Evolutionary conservation across 371 early-diverging fungal species (phyloP).

Genomic region (Chytridiales sp.): DNA sequence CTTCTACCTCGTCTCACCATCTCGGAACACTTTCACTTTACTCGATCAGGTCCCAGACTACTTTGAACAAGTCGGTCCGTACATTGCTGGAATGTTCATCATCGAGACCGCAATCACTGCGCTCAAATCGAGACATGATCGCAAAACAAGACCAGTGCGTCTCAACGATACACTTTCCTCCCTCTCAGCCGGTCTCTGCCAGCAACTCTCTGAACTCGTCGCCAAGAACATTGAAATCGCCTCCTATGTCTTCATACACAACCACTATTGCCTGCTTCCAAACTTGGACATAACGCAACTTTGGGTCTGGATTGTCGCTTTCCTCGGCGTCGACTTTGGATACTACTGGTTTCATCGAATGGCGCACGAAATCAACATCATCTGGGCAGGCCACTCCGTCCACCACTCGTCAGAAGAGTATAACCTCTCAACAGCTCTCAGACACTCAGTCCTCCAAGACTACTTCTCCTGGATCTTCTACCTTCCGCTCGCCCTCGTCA

Average conservation of each 20-base stretch:
- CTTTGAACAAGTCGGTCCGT: no score
- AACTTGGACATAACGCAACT: slow-evolving; percentile 43
- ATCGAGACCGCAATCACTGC: no score
- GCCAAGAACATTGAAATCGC: slow-evolving; percentile 44
- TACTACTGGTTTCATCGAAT: slow-evolving; percentile 61
- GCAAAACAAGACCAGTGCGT: no score
- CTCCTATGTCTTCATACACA: slow-evolving; percentile 51
- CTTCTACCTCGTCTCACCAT: no score
- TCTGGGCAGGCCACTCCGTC: slow-evolving; percentile 54
- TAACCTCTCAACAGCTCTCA: slow-evolving; percentile 55
- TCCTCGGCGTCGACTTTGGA: slow-evolving; percentile 49
- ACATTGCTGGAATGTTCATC: no score
- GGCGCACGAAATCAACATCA: slow-evolving; percentile 58
- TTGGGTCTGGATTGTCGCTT: slow-evolving; percentile 53
- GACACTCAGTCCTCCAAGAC: slow-evolving; percentile 51
- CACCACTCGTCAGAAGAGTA: slow-evolving; percentile 51
- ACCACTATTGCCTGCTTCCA: slow-evolving; percentile 42
- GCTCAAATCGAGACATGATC: no score
- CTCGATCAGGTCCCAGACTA: no score
- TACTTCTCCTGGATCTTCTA: slow-evolving; percentile 41
- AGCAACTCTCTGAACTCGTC: slow-evolving; percentile 54
- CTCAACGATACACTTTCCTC: slow-evolving; percentile 55
- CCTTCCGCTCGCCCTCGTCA: slow-evolving; percentile 46
- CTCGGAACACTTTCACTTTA: no score
- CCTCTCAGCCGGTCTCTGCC: slow-evolving; percentile 52